Percentiles rank a stretch among this genome's conserved stretches.
These are phyloP conservation scores for Lasiosphaeriaceae sp. DNA, from an alignment of 495 filamentous ascomycete species.

Conservation along the genomic window DNA sequence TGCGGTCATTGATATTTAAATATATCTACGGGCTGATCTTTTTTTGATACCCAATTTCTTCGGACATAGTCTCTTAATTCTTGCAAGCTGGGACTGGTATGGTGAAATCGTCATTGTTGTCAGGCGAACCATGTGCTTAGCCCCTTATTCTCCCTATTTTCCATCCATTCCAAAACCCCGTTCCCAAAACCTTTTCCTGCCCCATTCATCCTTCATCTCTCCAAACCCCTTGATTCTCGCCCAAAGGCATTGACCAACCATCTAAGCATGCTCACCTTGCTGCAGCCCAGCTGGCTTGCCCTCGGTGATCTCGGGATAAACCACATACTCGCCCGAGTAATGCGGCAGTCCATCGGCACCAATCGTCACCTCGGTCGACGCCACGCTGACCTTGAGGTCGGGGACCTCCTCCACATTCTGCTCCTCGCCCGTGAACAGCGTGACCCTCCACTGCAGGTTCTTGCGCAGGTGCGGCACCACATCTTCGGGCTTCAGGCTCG, in stretches of 20 bases:
- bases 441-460: conserved; percentile 34
- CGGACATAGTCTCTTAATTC: neutral
- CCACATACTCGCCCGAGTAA: conserved; percentile 30
- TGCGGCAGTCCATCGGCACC: conserved; percentile 26
- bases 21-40: neutral
- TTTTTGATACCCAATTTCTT: conserved; percentile 5
- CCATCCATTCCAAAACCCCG: neutral
- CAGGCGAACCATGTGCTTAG: too few species aligned
- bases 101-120: too few species aligned
- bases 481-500: conserved; percentile 24
- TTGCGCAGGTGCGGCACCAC: conserved; percentile 34
- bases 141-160: neutral
- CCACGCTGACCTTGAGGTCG: conserved; percentile 33
- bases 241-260: conserved; percentile 39
- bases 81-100: too few species aligned
- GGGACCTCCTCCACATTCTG: conserved; percentile 25
- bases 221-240: neutral
- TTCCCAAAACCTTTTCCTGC: neutral
- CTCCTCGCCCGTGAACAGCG: conserved; percentile 32
- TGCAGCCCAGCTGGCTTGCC: conserved; percentile 60
- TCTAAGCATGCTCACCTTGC: conserved; percentile 70
- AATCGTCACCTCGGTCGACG: conserved; percentile 32
- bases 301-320: conserved; percentile 33
- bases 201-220: conserved; percentile 21
- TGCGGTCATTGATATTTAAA: neutral